A percentile compares a stretch with the other conserved stretches of the same genome.
Conservation (phyloP, 306 rosid genomes). For the Senna siamea region DNA sequence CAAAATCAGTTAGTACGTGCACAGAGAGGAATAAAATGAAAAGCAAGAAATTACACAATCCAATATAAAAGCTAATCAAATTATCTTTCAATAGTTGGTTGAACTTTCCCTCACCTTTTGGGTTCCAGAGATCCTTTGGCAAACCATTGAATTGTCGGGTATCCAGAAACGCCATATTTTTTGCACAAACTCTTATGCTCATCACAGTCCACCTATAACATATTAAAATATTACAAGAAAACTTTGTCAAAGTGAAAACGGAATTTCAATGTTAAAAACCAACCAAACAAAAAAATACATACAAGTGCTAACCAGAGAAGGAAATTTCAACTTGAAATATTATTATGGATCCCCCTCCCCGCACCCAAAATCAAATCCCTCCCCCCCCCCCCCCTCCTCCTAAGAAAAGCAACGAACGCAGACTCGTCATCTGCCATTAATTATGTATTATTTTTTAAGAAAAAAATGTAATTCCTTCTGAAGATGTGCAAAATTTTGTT, state of each 20-base stretch:
- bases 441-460: background rate
- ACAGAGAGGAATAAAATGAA: conserved; percentile 4
- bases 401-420: background rate
- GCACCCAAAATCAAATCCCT: too few relatives aligned
- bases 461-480: background rate
- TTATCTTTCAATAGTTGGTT: conserved; percentile 2
- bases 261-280: background rate
- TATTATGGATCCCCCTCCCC: too few relatives aligned
- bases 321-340: background rate
- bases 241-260: conserved; percentile 11
- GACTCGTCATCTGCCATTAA: background rate
- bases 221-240: background rate
- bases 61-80: conserved; percentile 20
- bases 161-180: conserved; percentile 63
- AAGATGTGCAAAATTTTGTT: background rate
- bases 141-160: conserved; percentile 92
- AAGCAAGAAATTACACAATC: conserved; percentile 6
- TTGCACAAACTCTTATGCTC: conserved; percentile 46
- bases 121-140: conserved; percentile 89
- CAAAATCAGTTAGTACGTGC: conserved; percentile 26
- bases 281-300: conserved; percentile 25
- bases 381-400: background rate
- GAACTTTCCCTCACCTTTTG: conserved; percentile 68
- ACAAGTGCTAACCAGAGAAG: background rate
- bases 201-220: conserved; percentile 67